These are phyloP conservation scores for Phytophthora rubi DNA, from an alignment of 352 stramenopile species.

Conservation along the genomic window DNA sequence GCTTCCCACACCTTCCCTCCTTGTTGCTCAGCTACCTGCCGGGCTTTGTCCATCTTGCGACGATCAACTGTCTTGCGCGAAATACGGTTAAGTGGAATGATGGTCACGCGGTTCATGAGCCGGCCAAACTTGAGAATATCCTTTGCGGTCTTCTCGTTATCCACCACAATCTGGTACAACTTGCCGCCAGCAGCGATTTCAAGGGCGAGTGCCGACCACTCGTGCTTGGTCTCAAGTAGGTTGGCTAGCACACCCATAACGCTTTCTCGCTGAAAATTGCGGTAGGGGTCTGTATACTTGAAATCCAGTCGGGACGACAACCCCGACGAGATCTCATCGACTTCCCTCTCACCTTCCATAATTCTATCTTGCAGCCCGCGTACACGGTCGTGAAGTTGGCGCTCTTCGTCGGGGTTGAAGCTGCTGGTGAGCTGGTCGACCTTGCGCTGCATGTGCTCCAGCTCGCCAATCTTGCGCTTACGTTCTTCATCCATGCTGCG, in stretches of 20 bases:
- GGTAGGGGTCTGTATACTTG: slow-evolving; percentile 95
- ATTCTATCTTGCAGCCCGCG: slow-evolving; percentile 73
- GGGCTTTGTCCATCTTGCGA: slow-evolving; percentile 82
- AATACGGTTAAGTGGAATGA: slow-evolving; percentile 99
- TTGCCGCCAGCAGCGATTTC: slow-evolving; percentile 98
- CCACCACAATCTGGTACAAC: slow-evolving; percentile 99
- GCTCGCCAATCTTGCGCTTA: slow-evolving; percentile 65
- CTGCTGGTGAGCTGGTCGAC: slow-evolving; percentile 63
- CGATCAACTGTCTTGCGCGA: slow-evolving; percentile 76
- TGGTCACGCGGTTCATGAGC: slow-evolving; percentile 96
- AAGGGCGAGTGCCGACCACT: slow-evolving; percentile 94
- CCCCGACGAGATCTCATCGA: slow-evolving; percentile 93
- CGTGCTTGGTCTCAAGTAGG: slow-evolving; percentile 95
- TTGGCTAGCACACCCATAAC: slow-evolving; percentile 98
- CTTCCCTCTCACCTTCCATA: slow-evolving; percentile 74
- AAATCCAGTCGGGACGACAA: slow-evolving; percentile 97
- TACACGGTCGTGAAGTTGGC: slow-evolving; percentile 64
- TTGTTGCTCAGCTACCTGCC: slow-evolving; percentile 86
- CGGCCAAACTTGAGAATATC: slow-evolving; percentile 97
- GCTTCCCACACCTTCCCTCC: slow-evolving; percentile 93
- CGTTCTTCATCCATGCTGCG: slow-evolving; percentile 72
- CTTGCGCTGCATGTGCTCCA: slow-evolving; percentile 66
- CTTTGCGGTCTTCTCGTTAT: slow-evolving; percentile 98
- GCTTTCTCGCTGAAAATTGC: slow-evolving; percentile 94
- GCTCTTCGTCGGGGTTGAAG: slow-evolving; percentile 85